Conservation (phyloP, 768 basidiomycete genomes). For the Tricholoma matsutake region DNA sequence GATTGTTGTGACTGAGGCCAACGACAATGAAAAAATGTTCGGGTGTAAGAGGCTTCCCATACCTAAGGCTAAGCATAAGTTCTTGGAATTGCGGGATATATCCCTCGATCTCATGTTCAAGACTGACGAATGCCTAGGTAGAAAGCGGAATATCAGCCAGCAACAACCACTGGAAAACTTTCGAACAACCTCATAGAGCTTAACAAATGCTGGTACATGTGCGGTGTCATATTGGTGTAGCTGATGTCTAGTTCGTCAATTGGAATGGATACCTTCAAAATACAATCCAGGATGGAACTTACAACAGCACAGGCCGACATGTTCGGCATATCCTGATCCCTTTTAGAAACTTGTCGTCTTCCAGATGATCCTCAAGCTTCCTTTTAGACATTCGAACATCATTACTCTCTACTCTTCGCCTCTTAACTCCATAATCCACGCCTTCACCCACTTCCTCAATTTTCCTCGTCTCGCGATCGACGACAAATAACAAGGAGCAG, state of each 20-base stretch:
- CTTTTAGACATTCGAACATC: constrained; percentile 32
- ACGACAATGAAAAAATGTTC: neutral
- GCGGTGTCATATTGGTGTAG: constrained; percentile 70
- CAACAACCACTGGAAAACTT: neutral
- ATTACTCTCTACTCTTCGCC: constrained; percentile 34
- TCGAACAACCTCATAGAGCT: constrained; percentile 63
- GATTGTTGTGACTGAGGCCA: constrained; percentile 40
- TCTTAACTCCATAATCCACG: constrained; percentile 78
- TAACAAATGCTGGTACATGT: constrained; percentile 57
- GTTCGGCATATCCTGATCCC: constrained; percentile 85
- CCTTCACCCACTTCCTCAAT: constrained; percentile 86
- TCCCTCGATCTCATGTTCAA: constrained; percentile 91
- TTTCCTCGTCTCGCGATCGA: constrained; percentile 70
- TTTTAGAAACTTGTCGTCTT: constrained; percentile 82
- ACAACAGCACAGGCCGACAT: constrained; percentile 81
- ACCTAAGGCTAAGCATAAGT: constrained; percentile 70
- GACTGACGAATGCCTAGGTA: constrained; percentile 58
- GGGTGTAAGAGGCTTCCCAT: constrained; percentile 11
- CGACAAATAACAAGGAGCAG: constrained; percentile 83
- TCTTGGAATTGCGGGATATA: constrained; percentile 88
- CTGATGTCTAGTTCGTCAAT: constrained; percentile 51
- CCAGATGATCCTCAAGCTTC: constrained; percentile 34
- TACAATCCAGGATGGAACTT: constrained; percentile 27
- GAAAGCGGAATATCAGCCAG: neutral
- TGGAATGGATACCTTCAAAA: constrained; percentile 5